Percentiles rank a stretch among this genome's conserved stretches.
phyloP scores from a whole-genome alignment of 257 asterid genomes.

The Capsicum pubescens region DNA sequence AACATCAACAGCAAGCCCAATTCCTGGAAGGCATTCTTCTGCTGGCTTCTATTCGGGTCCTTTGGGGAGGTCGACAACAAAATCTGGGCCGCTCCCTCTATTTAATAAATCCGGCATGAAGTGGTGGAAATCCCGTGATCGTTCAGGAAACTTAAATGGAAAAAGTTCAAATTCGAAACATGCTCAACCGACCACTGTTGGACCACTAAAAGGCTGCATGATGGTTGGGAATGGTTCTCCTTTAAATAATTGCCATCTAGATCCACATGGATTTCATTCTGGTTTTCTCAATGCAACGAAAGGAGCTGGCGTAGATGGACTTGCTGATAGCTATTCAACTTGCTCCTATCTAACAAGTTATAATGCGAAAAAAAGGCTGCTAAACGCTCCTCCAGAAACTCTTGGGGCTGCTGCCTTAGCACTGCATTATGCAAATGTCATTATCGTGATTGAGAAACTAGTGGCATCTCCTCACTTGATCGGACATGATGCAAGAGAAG shows the following conservation, averaged over 20 bases:
- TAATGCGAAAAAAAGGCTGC: slow-evolving; percentile 49
- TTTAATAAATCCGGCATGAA: slow-evolving; percentile 50
- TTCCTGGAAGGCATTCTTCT: slow-evolving; percentile 44
- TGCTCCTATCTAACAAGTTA: slow-evolving; percentile 36
- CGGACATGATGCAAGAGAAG: slow-evolving; percentile 85
- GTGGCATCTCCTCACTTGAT: slow-evolving; percentile 82
- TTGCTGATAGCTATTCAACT: slow-evolving; percentile 40
- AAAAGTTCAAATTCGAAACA: slow-evolving; percentile 45
- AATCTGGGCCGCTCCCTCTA: slow-evolving; percentile 51
- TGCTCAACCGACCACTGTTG: slow-evolving; percentile 38
- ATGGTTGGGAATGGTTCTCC: slow-evolving; percentile 49
- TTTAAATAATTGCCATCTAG: slow-evolving; percentile 31
- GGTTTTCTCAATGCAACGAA: slow-evolving; percentile 20
- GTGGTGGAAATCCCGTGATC: slow-evolving; percentile 68
- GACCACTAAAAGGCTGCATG: slow-evolving; percentile 48
- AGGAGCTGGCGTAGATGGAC: slow-evolving; percentile 31
- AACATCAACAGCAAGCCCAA: slow-evolving; percentile 44
- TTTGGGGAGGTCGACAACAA: slow-evolving; percentile 53
- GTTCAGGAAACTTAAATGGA: slow-evolving; percentile 44
- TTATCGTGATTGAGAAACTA: slow-evolving; percentile 79
- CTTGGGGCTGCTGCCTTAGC: slow-evolving; percentile 90
- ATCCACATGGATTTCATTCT: slow-evolving; percentile 32
- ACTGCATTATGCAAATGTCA: slow-evolving; percentile 80
- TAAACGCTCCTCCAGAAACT: slow-evolving; percentile 72
- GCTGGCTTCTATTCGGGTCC: slow-evolving; percentile 68